Conservation (phyloP, 441 rosid species). For the Daphne laureola region DNA sequence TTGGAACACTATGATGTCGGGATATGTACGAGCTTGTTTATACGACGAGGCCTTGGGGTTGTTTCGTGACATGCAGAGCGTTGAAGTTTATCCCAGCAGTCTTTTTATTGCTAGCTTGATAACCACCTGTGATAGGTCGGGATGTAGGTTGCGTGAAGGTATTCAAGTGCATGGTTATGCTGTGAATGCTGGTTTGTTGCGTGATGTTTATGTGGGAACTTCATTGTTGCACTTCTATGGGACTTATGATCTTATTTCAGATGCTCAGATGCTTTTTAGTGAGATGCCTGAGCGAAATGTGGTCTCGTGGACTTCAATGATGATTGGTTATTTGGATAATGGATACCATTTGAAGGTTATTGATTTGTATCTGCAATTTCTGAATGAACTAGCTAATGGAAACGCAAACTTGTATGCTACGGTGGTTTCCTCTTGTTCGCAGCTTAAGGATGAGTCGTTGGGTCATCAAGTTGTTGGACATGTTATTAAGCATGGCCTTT, state of each 20-base stretch:
- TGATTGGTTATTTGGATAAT: conserved; percentile 55
- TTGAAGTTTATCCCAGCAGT: conserved; percentile 46
- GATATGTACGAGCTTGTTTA: conserved; percentile 44
- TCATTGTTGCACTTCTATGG: conserved; percentile 79
- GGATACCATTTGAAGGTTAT: conserved; percentile 50
- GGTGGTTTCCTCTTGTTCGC: conserved; percentile 54
- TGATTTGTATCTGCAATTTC: conserved; percentile 41
- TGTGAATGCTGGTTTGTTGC: conserved; percentile 43
- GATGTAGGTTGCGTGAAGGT: conserved; percentile 52
- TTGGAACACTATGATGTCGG: conserved; percentile 82
- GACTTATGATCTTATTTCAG: conserved; percentile 32
- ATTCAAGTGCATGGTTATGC: conserved; percentile 58
- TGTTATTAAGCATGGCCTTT: conserved; percentile 49
- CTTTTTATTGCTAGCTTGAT: conserved; percentile 66
- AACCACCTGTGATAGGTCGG: conserved; percentile 66
- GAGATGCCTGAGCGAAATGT: conserved; percentile 80
- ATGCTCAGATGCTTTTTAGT: conserved; percentile 57
- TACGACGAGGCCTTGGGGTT: conserved; percentile 36
- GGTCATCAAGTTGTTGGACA: conserved; percentile 62
- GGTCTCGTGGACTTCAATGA: conserved; percentile 90
- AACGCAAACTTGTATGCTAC: conserved; percentile 67
- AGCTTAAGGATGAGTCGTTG: conserved; percentile 39
- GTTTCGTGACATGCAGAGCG: conserved; percentile 35
- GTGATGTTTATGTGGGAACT: conserved; percentile 74
- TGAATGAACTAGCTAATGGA: conserved; percentile 41